phyloP scores from a whole-genome alignment of 1,284 basidiomycete genomes.

The Ceratobasidium sp. region DNA sequence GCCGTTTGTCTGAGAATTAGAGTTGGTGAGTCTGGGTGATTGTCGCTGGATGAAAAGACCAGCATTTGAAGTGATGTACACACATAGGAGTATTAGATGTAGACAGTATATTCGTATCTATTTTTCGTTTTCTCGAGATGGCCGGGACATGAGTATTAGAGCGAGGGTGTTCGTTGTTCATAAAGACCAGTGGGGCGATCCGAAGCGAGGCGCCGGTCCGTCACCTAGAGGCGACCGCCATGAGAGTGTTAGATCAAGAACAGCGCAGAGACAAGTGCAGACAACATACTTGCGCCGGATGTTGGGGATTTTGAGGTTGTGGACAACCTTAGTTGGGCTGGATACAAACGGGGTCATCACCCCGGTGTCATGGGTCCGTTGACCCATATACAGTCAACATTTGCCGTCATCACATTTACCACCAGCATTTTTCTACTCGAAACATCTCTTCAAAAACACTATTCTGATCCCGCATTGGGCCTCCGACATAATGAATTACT shows the following conservation, averaged over 20 bases:
- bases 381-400: not conserved
- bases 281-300: slow-evolving; percentile 38
- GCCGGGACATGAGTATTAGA: slow-evolving; percentile 35
- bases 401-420: not conserved
- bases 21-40: slow-evolving; percentile 15
- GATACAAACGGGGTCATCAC: slow-evolving; percentile 37
- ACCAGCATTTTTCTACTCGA: not conserved
- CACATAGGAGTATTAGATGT: slow-evolving; percentile 33
- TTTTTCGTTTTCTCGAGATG: slow-evolving; percentile 35
- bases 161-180: slow-evolving; percentile 37
- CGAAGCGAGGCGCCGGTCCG: slow-evolving; percentile 37
- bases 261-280: not conserved
- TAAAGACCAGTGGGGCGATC: slow-evolving; percentile 32
- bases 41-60: not conserved
- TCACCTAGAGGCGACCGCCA: slow-evolving; percentile 13
- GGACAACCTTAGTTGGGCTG: slow-evolving; percentile 36
- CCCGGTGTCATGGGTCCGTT: slow-evolving; percentile 32
- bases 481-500: not conserved
- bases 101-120: slow-evolving; percentile 25
- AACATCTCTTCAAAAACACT: not conserved
- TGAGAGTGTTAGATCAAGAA: slow-evolving; percentile 2
- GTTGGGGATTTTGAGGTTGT: slow-evolving; percentile 38
- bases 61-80: slow-evolving; percentile 5
- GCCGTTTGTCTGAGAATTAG: slow-evolving; percentile 27
- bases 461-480: not conserved